These are phyloP conservation scores for Ascoidea rubescens DNA, from an alignment of 805 yeast species.

Conservation along the genomic window DNA sequence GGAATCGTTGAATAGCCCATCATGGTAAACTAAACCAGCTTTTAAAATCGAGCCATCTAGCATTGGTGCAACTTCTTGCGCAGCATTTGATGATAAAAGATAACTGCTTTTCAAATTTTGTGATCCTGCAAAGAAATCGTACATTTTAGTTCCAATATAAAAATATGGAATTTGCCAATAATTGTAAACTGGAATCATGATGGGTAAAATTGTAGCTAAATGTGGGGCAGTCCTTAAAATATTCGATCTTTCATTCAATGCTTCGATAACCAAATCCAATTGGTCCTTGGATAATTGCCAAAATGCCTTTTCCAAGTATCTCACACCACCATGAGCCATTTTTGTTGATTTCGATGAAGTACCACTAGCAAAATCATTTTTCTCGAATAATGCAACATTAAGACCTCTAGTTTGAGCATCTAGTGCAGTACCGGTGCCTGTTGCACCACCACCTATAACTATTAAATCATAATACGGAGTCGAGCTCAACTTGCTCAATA, in stretches of 20 bases:
- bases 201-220: conserved; percentile 72
- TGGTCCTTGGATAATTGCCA: conserved; percentile 87
- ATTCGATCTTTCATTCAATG: conserved; percentile 74
- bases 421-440: conserved; percentile 86
- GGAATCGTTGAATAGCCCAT: conserved; percentile 87
- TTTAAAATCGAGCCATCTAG: conserved; percentile 64
- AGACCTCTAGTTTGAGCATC: conserved; percentile 88
- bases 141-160: conserved; percentile 81
- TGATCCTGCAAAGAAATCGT: conserved; percentile 84
- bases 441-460: conserved; percentile 92
- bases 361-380: conserved; percentile 82
- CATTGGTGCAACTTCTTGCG: conserved; percentile 74
- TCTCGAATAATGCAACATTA: conserved; percentile 77
- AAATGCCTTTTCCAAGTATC: conserved; percentile 89
- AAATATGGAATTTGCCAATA: conserved; percentile 95
- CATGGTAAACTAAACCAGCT: conserved; percentile 89
- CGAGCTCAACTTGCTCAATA: conserved; percentile 34
- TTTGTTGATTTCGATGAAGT: conserved; percentile 90
- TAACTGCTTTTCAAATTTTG: conserved; percentile 75
- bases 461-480: conserved; percentile 59
- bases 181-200: conserved; percentile 89
- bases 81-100: conserved; percentile 48
- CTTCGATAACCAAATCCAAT: conserved; percentile 78
- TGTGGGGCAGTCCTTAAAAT: conserved; percentile 89
- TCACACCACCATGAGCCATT: conserved; percentile 96